phyloP scores from a whole-genome alignment of 108 stramenopile species.

The Pseudonitzschia multistriata region DNA sequence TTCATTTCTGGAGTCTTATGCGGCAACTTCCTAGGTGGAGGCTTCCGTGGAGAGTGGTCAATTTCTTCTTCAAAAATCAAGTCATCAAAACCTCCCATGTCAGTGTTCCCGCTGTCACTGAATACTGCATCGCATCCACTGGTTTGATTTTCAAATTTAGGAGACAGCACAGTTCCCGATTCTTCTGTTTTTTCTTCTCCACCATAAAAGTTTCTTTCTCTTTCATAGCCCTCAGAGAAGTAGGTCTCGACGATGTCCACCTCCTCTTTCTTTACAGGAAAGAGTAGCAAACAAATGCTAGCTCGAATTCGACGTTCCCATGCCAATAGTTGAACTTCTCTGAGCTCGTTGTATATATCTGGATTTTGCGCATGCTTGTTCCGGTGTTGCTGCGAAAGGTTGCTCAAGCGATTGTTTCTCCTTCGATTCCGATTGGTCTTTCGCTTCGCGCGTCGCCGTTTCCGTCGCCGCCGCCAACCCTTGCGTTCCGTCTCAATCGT shows the following conservation, averaged over 20 bases:
- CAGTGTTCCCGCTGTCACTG: not conserved
- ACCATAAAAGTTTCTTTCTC: slow-evolving; percentile 10
- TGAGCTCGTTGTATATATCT: slow-evolving; percentile 44
- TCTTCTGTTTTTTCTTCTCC: slow-evolving; percentile 15
- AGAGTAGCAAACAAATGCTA: slow-evolving; percentile 63
- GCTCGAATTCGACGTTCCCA: slow-evolving; percentile 73
- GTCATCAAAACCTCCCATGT: slow-evolving; percentile 24
- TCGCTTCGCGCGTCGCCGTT: not conserved
- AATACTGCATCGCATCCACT: not conserved
- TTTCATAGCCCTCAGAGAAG: slow-evolving; percentile 40
- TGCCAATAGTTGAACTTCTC: slow-evolving; percentile 76
- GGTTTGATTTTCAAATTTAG: not conserved
- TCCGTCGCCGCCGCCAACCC: not conserved
- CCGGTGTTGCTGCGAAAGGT: slow-evolving; percentile 21
- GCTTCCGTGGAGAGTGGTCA: not conserved
- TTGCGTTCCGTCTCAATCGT: not conserved
- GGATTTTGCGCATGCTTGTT: slow-evolving; percentile 1
- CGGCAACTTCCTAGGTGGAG: not conserved
- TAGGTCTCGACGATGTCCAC: slow-evolving; percentile 74
- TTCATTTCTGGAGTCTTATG: not conserved
- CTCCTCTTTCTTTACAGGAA: slow-evolving; percentile 74
- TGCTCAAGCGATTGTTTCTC: slow-evolving; percentile 11
- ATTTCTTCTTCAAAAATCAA: slow-evolving; percentile 32
- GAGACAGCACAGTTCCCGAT: not conserved
- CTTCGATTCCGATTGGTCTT: slow-evolving; percentile 11